Evolutionary conservation across 73 alveolate species (phyloP).

Genomic region (Effrenium voratum): DNA sequence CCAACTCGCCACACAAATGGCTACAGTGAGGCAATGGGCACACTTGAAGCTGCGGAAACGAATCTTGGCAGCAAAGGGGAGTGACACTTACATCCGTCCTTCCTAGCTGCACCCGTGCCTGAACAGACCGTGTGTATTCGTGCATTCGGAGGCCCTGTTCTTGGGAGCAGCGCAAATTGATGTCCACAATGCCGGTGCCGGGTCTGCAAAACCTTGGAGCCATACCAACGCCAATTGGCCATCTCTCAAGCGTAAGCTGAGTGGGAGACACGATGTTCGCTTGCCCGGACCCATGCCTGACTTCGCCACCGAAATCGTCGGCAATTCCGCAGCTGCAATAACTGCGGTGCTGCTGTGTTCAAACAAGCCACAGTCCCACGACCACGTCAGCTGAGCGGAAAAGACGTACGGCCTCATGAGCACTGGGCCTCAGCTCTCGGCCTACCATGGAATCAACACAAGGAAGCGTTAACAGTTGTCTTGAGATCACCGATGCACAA

Average conservation of each 20-base stretch:
- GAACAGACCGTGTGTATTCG: too few relatives aligned
- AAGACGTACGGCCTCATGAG: slow-evolving; percentile 16
- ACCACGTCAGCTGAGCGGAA: slow-evolving; percentile 65
- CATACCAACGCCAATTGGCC: not conserved
- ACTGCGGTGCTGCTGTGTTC: too few relatives aligned
- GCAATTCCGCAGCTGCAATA: not conserved
- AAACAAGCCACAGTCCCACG: slow-evolving; percentile 38
- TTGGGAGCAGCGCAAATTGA: slow-evolving; percentile 22
- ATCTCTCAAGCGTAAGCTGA: not conserved
- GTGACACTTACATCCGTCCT: too few relatives aligned
- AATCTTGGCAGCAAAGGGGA: too few relatives aligned
- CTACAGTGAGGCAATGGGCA: too few relatives aligned
- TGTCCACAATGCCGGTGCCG: slow-evolving; percentile 53
- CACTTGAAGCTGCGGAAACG: too few relatives aligned
- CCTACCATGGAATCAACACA: too few relatives aligned
- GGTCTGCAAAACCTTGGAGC: slow-evolving; percentile 68
- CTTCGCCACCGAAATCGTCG: not conserved
- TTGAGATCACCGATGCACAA: too few relatives aligned
- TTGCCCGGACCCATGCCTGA: slow-evolving; percentile 76
- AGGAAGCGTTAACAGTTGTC: too few relatives aligned
- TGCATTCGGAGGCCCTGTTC: too few relatives aligned
- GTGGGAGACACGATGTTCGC: slow-evolving; percentile 36
- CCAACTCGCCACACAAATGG: too few relatives aligned
- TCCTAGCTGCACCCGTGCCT: too few relatives aligned
- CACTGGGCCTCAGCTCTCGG: slow-evolving; percentile 58